Percentiles rank a stretch among this genome's conserved stretches.
These are phyloP conservation scores for Ophiobolus disseminans DNA, from an alignment of 2,329 filamentous ascomycete genomes.

Conservation along the genomic window DNA sequence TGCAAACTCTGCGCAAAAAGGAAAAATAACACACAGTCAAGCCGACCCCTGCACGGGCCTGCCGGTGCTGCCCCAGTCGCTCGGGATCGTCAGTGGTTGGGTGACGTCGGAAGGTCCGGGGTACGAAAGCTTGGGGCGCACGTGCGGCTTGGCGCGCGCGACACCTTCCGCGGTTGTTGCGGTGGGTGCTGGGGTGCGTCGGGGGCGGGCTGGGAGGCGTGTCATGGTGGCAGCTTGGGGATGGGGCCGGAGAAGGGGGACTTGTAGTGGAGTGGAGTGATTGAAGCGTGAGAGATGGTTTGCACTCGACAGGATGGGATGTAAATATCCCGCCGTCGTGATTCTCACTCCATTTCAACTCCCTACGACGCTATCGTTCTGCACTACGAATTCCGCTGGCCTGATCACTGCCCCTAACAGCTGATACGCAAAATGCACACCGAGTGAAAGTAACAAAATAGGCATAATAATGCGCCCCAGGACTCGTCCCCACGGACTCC, in stretches of 20 bases:
- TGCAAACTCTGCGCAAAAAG: too few species aligned
- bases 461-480: neutral
- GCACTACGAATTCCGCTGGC: neutral
- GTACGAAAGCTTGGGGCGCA: neutral
- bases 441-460: neutral
- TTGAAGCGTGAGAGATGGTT: too few species aligned
- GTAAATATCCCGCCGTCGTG: neutral
- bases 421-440: conserved; percentile 8
- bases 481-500: neutral
- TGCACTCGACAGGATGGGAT: too few species aligned
- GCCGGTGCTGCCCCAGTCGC: neutral
- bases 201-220: too few species aligned
- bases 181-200: neutral
- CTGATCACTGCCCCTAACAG: neutral
- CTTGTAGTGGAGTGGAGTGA: too few species aligned
- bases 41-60: neutral
- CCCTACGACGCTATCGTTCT: neutral
- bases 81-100: neutral
- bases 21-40: too few species aligned
- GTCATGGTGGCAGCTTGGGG: neutral
- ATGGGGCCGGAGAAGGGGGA: too few species aligned
- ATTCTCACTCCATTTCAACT: neutral
- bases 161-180: neutral
- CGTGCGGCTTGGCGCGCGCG: neutral
- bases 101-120: neutral